Percentiles rank a stretch among this genome's conserved stretches.
These are phyloP conservation scores for Apostasia ramifera DNA, from an alignment of 106 monocot species.

Conservation along the genomic window DNA sequence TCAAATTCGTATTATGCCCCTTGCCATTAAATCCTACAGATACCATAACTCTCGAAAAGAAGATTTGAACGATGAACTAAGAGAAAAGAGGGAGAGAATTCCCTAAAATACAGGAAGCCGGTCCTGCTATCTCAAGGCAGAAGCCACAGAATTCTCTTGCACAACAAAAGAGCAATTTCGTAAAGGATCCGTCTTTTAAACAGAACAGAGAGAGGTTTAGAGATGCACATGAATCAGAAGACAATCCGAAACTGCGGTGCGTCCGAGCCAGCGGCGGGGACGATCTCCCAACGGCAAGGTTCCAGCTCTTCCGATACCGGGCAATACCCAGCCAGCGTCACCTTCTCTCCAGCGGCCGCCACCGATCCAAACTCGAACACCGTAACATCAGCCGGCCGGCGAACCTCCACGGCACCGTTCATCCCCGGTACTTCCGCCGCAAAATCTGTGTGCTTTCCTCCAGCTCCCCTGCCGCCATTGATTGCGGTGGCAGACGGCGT, in stretches of 20 bases:
- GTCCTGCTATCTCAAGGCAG: too few species aligned
- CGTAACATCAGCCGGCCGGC: constrained; percentile 51
- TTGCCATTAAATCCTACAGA: too few species aligned
- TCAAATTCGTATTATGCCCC: too few species aligned
- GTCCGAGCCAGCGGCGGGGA: constrained; percentile 34
- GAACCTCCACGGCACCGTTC: constrained; percentile 69
- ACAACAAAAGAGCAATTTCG: not conserved
- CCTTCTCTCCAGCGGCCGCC: constrained; percentile 30
- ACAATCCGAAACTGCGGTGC: constrained; percentile 70
- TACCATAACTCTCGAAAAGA: too few species aligned
- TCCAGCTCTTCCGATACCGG: constrained; percentile 85
- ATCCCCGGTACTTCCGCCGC: constrained; percentile 31
- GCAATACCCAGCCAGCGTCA: constrained; percentile 68
- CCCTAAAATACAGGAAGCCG: too few species aligned
- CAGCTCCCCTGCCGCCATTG: not conserved
- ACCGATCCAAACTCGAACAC: constrained; percentile 80
- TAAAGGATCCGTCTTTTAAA: not conserved
- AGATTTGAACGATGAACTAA: too few species aligned
- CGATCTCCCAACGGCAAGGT: constrained; percentile 77
- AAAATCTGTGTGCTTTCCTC: not conserved
- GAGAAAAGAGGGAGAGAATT: too few species aligned
- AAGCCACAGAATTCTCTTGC: not conserved
- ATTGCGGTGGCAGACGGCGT: not conserved
- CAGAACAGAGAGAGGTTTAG: not conserved
- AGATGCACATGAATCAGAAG: constrained; percentile 21